Evolutionary conservation across 2,329 filamentous ascomycete species (phyloP).

Genomic region (Monosporascus sp.): DNA sequence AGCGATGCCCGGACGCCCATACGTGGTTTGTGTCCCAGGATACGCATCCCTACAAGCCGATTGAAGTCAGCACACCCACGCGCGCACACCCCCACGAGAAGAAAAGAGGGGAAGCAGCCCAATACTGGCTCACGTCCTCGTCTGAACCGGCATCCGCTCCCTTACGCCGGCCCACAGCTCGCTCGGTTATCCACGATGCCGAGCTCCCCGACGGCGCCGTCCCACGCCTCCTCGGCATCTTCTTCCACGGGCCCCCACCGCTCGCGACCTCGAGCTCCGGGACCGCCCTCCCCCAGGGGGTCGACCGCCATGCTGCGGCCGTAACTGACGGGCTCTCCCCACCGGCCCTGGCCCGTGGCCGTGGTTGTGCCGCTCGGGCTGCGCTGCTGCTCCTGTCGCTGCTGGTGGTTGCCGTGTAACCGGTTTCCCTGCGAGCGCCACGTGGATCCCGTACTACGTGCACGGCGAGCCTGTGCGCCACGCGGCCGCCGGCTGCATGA

Average conservation of each 20-base stretch:
- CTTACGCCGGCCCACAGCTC: conserved; percentile 43
- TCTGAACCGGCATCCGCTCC: conserved; percentile 46
- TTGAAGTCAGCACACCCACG: neutral
- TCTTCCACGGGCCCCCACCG: conserved; percentile 34
- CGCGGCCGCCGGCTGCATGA: conserved; percentile 62
- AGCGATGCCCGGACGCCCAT: too few species aligned
- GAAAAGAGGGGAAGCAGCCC: neutral
- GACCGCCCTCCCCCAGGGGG: conserved; percentile 75
- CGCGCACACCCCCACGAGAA: neutral
- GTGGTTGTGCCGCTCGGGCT: conserved; percentile 64
- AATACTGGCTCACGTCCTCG: conserved; percentile 43
- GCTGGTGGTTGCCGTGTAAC: neutral
- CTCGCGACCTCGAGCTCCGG: conserved; percentile 56
- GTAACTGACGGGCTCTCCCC: conserved; percentile 67
- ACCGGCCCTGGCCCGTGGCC: neutral
- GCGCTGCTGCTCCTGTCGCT: conserved; percentile 44
- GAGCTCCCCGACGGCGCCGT: conserved; percentile 40
- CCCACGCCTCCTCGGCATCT: conserved; percentile 25
- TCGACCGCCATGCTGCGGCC: conserved; percentile 81
- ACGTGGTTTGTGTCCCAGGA: conserved; percentile 10
- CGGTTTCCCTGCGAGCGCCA: conserved; percentile 48
- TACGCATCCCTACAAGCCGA: conserved; percentile 21
- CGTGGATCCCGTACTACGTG: conserved; percentile 78
- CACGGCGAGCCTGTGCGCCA: conserved; percentile 59
- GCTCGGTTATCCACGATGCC: conserved; percentile 51